phyloP scores from a whole-genome alignment of 495 filamentous ascomycete species.

The Penicillium bovifimosum region DNA sequence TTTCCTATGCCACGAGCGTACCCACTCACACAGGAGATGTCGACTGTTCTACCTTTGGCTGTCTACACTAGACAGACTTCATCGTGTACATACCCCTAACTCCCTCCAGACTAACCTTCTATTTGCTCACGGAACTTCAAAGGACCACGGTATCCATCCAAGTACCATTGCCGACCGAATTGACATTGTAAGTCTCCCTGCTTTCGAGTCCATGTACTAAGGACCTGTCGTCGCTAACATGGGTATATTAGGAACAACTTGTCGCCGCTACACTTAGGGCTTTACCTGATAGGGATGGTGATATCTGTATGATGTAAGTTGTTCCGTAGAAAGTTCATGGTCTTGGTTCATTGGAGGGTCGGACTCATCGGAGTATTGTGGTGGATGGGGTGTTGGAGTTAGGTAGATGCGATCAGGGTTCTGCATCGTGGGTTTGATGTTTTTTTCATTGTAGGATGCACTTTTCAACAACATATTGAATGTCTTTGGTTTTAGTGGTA shows the following conservation, averaged over 20 bases:
- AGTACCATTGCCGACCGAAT: background rate
- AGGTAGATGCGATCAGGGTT: too few relatives aligned
- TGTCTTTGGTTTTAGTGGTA: background rate
- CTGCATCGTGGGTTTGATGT: too few relatives aligned
- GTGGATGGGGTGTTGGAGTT: too few relatives aligned
- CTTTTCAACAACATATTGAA: background rate
- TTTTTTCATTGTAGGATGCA: background rate
- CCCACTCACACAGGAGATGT: background rate
- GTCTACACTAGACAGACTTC: background rate
- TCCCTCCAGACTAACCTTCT: background rate
- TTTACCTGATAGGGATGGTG: background rate
- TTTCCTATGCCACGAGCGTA: background rate
- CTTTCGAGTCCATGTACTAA: background rate
- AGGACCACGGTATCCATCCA: background rate
- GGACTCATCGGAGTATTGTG: background rate
- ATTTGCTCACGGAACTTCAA: background rate
- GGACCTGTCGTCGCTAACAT: background rate
- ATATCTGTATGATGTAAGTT: background rate
- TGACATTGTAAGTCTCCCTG: background rate
- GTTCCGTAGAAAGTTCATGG: too few relatives aligned
- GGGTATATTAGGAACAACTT: background rate
- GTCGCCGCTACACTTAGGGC: background rate
- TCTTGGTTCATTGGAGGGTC: background rate
- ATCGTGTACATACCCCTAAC: background rate
- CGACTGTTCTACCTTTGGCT: background rate